Evolutionary conservation across 805 yeast species (phyloP).

Genomic region (Starmerella riodocensis): DNA sequence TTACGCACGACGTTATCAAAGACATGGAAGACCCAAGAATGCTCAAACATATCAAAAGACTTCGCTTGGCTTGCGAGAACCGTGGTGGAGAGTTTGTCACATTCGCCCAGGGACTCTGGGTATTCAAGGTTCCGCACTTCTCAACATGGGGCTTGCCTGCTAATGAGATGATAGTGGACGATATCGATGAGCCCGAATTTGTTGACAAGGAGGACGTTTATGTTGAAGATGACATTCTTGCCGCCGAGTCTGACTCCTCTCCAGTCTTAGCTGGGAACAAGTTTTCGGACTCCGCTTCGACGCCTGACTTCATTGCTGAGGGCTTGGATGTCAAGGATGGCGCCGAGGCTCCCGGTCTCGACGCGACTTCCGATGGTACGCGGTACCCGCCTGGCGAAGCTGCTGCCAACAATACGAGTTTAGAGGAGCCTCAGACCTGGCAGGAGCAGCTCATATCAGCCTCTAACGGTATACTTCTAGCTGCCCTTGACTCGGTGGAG

Average conservation of each 20-base stretch:
- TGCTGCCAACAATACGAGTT: slow-evolving; percentile 37
- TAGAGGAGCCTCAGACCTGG: slow-evolving; percentile 20
- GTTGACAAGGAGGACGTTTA: slow-evolving; percentile 8
- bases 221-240: not conserved
- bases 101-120: slow-evolving; percentile 61
- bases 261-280: too few species aligned
- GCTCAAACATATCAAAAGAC: slow-evolving; percentile 32
- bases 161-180: slow-evolving; percentile 22
- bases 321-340: too few species aligned
- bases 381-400: slow-evolving; percentile 41
- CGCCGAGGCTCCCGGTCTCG: too few species aligned
- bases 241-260: not conserved
- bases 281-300: too few species aligned
- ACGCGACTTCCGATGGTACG: too few species aligned
- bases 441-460: slow-evolving; percentile 17
- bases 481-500: slow-evolving; percentile 5
- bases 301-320: too few species aligned
- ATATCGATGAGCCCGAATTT: too few species aligned
- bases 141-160: slow-evolving; percentile 77
- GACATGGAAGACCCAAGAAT: slow-evolving; percentile 62
- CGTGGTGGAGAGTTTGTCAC: slow-evolving; percentile 70
- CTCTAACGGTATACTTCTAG: slow-evolving; percentile 4
- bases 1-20: slow-evolving; percentile 43
- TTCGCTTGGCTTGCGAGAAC: slow-evolving; percentile 37
- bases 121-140: slow-evolving; percentile 77